Percentiles rank a stretch among this genome's conserved stretches.
phyloP scores from a whole-genome alignment of 306 rosid genomes.

The Leucaena leucocephala region DNA sequence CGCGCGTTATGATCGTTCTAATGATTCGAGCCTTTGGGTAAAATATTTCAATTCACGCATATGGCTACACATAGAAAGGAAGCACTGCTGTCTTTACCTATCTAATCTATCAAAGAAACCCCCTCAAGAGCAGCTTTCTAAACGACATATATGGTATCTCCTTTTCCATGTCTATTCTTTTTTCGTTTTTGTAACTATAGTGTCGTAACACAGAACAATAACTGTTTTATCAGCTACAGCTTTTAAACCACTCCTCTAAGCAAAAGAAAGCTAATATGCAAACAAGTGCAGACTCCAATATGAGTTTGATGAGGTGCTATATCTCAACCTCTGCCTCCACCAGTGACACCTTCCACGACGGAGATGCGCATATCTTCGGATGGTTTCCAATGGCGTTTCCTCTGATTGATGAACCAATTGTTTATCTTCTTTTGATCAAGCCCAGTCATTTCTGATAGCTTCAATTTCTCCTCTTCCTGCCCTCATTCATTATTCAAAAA shows the following conservation, averaged over 20 bases:
- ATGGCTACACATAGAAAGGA: background rate
- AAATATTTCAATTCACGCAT: background rate
- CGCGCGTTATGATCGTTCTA: background rate
- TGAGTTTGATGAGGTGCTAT: background rate
- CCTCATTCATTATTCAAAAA: background rate
- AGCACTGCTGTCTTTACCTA: background rate
- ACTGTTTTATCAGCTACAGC: background rate
- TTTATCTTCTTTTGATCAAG: constrained; percentile 86
- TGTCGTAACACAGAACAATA: background rate
- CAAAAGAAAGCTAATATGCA: background rate
- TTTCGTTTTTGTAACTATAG: background rate
- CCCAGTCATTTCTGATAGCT: constrained; percentile 65
- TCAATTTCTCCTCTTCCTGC: constrained; percentile 78
- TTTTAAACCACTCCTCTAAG: background rate
- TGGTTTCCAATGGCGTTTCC: constrained; percentile 96
- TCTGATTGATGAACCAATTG: constrained; percentile 92
- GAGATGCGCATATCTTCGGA: constrained; percentile 72
- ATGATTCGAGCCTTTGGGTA: background rate
- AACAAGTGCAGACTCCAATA: background rate
- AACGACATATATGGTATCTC: background rate
- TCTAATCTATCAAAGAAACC: background rate
- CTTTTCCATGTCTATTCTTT: background rate
- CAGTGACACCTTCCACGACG: constrained; percentile 48
- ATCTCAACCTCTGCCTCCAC: constrained; percentile 18
- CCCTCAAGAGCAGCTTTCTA: background rate